Evolutionary conservation across 192 early-diverging fungal species (phyloP).

Genomic region (Chytriomyces sp.): DNA sequence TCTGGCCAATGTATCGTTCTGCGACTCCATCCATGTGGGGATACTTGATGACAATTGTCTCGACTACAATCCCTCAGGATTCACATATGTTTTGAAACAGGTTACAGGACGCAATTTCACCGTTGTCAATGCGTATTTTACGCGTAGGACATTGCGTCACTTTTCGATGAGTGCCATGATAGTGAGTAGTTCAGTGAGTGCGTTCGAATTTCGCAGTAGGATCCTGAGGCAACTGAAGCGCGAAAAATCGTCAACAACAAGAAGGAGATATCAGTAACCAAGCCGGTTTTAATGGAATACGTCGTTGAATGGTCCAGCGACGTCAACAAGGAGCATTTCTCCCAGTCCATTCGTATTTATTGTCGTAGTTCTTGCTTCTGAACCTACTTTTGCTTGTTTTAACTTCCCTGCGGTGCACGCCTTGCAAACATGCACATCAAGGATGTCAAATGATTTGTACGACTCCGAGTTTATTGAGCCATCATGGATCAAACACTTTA

Average conservation of each 20-base stretch:
- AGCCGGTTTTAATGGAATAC: background rate
- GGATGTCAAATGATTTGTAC: background rate
- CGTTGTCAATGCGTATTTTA: background rate
- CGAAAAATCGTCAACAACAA: conserved; percentile 10
- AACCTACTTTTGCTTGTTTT: conserved; percentile 4
- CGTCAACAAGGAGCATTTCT: conserved; percentile 10
- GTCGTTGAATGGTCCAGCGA: background rate
- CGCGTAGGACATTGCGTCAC: background rate
- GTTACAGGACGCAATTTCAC: background rate
- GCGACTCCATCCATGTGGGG: conserved; percentile 13
- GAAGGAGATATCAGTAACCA: background rate
- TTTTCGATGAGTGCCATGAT: background rate
- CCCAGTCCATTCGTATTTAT: conserved; percentile 1
- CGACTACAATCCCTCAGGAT: background rate
- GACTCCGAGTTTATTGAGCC: conserved; percentile 11
- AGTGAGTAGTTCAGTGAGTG: background rate
- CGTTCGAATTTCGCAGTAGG: background rate
- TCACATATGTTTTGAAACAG: background rate
- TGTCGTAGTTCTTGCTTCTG: background rate
- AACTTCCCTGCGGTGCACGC: conserved; percentile 3
- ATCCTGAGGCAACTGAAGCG: background rate
- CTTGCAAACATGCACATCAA: background rate
- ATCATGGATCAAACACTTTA: background rate
- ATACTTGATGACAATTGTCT: conserved; percentile 9
- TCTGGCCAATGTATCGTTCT: background rate